Evolutionary conservation across 1,139 yeast genomes (phyloP), one percentile per base, ranked within the genome.

Genomic region (Tardiomyces depauwii): DNA sequence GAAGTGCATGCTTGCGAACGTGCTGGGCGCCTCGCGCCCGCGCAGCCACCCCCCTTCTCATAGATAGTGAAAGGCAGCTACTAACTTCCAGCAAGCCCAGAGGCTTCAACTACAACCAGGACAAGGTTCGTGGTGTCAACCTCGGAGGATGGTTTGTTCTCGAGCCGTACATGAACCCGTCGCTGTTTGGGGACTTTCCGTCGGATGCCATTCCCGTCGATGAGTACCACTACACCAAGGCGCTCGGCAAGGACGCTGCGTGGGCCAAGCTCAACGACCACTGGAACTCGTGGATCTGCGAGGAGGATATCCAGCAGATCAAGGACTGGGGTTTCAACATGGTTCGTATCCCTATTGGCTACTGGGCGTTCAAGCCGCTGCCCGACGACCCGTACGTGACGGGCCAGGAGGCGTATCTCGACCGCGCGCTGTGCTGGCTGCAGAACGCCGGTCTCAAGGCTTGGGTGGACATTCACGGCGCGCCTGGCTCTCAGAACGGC

Each of bases 401-500:
- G 60, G 96, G 96, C 23, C 96, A 88, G 67, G 78, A 73, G 46
- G 61, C 65, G 16, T 86, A 82, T 62, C 68, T 89, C 50, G 88
- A 84, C 56, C 68, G 72, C 55, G 95, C 96, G 10, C 68, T 89
- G 44, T 73, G 65, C 21, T 89, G 96, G 96, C 78, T 85, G 44
- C 66, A 77, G 47, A 67, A 71, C 18, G 58, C 79, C 55, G 75
- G 73, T 43, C 63, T 89, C 55, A 80, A 82, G 61, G 94, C 78
- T 19, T 87, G 96, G 96, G 73, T 89, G 46, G 98, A 89, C 64
- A 69, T 89, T 56, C 98, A 89, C 63, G 97, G 97, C 48, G 93
- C 87, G 27, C 93, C 96, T 43, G 97, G 96, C n/a, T 84, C 95
- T 18, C 97, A 89, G 66, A 89, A 89, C 62, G 96, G 97, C 18